phyloP scores from a whole-genome alignment of 129 eudicot genomes.

The Flaveria robusta region DNA sequence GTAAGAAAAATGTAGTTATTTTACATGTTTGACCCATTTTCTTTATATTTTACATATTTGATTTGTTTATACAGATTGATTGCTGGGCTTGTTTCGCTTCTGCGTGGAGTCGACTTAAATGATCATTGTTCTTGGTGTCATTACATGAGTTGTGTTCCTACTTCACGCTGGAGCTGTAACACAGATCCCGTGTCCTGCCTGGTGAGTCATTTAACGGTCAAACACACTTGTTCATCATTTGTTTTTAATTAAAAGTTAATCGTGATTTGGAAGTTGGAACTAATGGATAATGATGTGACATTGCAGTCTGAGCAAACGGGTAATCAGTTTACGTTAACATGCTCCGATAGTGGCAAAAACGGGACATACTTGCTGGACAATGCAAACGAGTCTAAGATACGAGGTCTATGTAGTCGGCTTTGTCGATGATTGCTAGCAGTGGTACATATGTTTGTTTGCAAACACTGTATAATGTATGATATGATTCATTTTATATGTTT shows the following conservation, averaged over 20 bases:
- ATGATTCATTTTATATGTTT: conserved; percentile 19
- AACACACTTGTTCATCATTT: neutral
- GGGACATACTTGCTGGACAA: conserved; percentile 50
- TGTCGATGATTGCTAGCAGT: conserved; percentile 52
- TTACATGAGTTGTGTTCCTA: conserved; percentile 87
- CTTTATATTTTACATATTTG: neutral
- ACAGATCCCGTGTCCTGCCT: conserved; percentile 50
- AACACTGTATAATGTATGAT: conserved; percentile 26
- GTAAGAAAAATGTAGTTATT: conserved; percentile 33
- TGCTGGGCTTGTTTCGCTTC: conserved; percentile 60
- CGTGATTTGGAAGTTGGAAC: conserved; percentile 2
- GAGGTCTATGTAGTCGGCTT: conserved; percentile 68
- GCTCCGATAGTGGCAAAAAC: conserved; percentile 63
- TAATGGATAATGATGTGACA: neutral
- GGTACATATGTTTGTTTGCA: conserved; percentile 18
- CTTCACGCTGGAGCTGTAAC: conserved; percentile 85
- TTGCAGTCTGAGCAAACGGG: conserved; percentile 77
- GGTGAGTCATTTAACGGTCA: conserved; percentile 39
- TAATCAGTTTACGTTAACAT: conserved; percentile 58
- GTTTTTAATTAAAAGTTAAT: neutral
- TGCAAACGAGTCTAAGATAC: conserved; percentile 59
- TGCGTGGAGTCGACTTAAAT: conserved; percentile 68
- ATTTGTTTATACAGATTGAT: conserved; percentile 45
- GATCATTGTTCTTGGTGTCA: conserved; percentile 95
- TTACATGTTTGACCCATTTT: neutral